Percentiles rank a stretch among this genome's conserved stretches.
Conservation (phyloP, 176 grass and related monocot species). For the Musa schizocarpa region DNA sequence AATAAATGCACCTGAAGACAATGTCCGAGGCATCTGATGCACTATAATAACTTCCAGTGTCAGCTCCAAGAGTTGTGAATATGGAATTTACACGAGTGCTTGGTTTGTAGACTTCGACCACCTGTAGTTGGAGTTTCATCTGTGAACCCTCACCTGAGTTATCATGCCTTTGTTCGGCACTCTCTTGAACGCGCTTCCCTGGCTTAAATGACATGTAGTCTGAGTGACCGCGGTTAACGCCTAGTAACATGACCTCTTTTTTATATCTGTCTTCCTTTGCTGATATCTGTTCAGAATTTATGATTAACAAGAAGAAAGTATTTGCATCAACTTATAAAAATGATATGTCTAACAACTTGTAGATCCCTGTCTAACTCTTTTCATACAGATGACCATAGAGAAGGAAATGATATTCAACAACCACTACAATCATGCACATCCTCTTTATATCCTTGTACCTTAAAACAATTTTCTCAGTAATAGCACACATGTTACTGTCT, state of each 20-base stretch:
- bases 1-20: slow-evolving; percentile 55
- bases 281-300: slow-evolving; percentile 48
- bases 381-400: background rate
- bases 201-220: slow-evolving; percentile 76
- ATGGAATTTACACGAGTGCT: slow-evolving; percentile 79
- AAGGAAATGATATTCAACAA: background rate
- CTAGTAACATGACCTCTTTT: slow-evolving; percentile 60
- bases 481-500: background rate
- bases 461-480: background rate
- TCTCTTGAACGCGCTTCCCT: slow-evolving; percentile 61
- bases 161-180: slow-evolving; percentile 44
- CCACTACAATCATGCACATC: background rate
- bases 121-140: slow-evolving; percentile 50
- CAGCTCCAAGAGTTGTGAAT: slow-evolving; percentile 60
- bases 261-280: slow-evolving; percentile 81
- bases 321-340: background rate
- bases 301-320: slow-evolving; percentile 7
- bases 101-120: slow-evolving; percentile 73
- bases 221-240: slow-evolving; percentile 51
- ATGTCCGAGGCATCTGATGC: slow-evolving; percentile 68
- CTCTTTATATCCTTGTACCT: background rate
- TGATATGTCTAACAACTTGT: background rate
- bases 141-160: slow-evolving; percentile 35
- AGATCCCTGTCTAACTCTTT: background rate
- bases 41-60: slow-evolving; percentile 69